Conservation (phyloP, 2,329 filamentous ascomycete species). For the Diatrype stigma region DNA sequence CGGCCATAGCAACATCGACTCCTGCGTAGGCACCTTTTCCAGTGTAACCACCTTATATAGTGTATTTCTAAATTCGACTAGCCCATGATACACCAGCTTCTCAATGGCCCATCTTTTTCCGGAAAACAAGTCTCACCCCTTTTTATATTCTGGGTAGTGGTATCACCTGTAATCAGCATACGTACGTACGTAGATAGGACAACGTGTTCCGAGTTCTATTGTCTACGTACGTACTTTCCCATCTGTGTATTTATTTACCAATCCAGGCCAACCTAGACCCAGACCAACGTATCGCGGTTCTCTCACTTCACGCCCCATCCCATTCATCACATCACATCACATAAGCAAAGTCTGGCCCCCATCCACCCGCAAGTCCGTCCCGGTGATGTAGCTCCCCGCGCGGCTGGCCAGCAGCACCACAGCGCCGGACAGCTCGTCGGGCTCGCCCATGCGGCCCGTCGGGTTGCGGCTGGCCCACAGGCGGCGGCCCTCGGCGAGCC, state of each 20-base stretch:
- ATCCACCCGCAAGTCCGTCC: constrained; percentile 62
- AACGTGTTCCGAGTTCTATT: too few relatives aligned
- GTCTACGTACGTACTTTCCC: neutral
- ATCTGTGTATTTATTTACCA: neutral
- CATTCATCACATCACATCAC: constrained; percentile 7
- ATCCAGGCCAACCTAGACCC: too few relatives aligned
- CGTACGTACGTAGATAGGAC: too few relatives aligned
- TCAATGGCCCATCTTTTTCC: too few relatives aligned
- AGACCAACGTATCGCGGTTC: too few relatives aligned
- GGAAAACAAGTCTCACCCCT: too few relatives aligned
- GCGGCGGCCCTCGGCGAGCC: constrained; percentile 47
- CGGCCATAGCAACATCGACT: neutral
- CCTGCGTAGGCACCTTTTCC: neutral
- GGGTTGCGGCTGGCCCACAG: constrained; percentile 59
- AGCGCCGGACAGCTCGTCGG: constrained; percentile 59
- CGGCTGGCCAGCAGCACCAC: constrained; percentile 57
- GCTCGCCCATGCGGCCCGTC: constrained; percentile 60
- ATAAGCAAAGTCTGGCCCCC: constrained; percentile 42
- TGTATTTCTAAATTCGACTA: too few relatives aligned
- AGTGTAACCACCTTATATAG: neutral
- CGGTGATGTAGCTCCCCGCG: constrained; percentile 65
- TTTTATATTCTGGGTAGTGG: too few relatives aligned
- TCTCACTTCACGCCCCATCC: neutral
- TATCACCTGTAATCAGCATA: too few relatives aligned
- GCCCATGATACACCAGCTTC: neutral